Evolutionary conservation across 257 asterid species (phyloP).

Genomic region (Capsicum rhomboideum): DNA sequence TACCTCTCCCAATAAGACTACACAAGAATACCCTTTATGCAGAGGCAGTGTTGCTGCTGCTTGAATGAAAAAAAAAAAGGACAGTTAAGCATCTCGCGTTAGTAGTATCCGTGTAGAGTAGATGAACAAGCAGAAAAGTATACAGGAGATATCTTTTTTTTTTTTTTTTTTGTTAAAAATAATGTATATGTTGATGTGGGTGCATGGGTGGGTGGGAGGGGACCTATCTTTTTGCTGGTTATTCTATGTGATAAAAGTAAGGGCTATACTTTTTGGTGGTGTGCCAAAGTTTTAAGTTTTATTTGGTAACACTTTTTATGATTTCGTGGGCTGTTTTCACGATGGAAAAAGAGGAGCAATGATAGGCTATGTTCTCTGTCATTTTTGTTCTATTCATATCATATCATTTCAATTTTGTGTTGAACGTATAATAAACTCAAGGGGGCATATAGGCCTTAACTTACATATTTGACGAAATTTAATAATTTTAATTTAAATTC

Average conservation of each 20-base stretch:
- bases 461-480: too few relatives aligned
- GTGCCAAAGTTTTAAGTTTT: not conserved
- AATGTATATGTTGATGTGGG: not conserved
- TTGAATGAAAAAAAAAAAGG: not conserved
- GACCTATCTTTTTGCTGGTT: not conserved
- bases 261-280: not conserved
- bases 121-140: not conserved
- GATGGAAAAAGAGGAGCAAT: not conserved
- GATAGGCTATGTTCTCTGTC: not conserved
- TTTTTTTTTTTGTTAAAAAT: not conserved
- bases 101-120: not conserved
- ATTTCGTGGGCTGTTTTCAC: not conserved
- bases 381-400: not conserved
- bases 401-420: not conserved
- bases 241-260: not conserved
- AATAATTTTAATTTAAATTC: too few relatives aligned
- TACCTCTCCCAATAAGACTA: conserved; percentile 27
- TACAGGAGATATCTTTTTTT: not conserved
- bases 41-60: conserved; percentile 67
- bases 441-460: too few relatives aligned
- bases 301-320: not conserved
- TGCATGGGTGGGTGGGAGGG: not conserved
- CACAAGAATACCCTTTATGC: conserved; percentile 35
- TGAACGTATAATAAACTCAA: too few relatives aligned
- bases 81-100: not conserved